Base-by-base conservation (phyloP, 345 rosid species). In the Aurinia saxatilis region DNA sequence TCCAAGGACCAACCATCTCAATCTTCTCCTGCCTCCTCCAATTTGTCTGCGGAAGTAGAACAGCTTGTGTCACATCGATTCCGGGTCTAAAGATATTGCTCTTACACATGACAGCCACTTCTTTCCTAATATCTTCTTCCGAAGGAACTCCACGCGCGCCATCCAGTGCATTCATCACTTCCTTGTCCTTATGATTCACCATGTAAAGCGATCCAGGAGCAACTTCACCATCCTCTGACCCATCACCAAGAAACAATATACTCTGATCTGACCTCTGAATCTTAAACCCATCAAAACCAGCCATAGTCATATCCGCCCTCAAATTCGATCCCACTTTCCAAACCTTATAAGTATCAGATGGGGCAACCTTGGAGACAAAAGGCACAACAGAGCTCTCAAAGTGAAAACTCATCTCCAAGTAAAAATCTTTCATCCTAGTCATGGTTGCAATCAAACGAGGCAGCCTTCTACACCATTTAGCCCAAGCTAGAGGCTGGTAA, bases 251-350 rank as follows among this genome's bases (percentile, higher is more conserved):
- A 78, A 93, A 93, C 72, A 90, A 51, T 50, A 90, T 69, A 68
- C 96, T 90, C 77, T 93, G 99, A 77, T 93, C 97, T 0, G 91
- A 82, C 9, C 97, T 72, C 48, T 93, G 99, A 66, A 93, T 87
- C 76, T 86, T 80, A 56, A 93, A 81, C 10, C 99, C 99, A 23
- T 93, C 96, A 19, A 93, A 90, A n/a, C 97, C 99, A 29, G 99
- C 96, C 82, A 93, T 68, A 33, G 97, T 90, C 97, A 90, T 93
- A 77, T 93, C 99, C 2, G 97, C 95, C 55, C 99, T 81, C 81
- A 93, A 68, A 69, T 93, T 90, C 2, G 96, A 91, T 18, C 97
- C 97, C 47, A 84, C 78, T 68, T 93, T 93, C 97, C 97, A 93
- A 50, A 93, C 86, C 41, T 83, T 90, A 68, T 93, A 93, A 5